phyloP scores from a whole-genome alignment of 2,329 filamentous ascomycete species.

The Botryotinia calthae region DNA sequence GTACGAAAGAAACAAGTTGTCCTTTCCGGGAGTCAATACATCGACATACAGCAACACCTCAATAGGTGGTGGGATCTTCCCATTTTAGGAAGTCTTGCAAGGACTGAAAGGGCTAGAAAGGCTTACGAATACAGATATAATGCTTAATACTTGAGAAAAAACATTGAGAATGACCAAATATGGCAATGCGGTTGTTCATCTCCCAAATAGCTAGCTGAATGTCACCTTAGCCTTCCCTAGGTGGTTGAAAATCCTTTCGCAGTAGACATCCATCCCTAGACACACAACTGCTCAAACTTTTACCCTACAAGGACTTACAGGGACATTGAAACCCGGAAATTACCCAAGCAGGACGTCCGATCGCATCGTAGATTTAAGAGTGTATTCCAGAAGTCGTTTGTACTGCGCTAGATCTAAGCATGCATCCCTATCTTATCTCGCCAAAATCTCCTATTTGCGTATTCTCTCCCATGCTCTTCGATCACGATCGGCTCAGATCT shows the following conservation, averaged over 20 bases:
- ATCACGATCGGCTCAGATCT: not conserved
- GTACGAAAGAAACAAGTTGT: not conserved
- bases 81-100: not conserved
- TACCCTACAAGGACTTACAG: not conserved
- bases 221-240: not conserved
- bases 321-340: not conserved
- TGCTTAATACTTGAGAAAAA: not conserved
- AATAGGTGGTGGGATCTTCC: not conserved
- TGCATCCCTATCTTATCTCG: not conserved
- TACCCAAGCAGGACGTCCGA: not conserved
- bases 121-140: not conserved
- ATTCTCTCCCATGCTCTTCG: not conserved
- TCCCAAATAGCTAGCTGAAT: not conserved
- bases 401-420: not conserved
- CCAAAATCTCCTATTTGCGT: not conserved
- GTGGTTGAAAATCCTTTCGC: not conserved
- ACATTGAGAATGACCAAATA: not conserved
- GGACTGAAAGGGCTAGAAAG: not conserved
- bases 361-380: not conserved
- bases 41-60: not conserved
- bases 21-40: not conserved
- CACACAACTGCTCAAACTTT: not conserved
- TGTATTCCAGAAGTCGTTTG: not conserved
- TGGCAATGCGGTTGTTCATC: not conserved
- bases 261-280: not conserved